Evolutionary conservation across 2,329 filamentous ascomycete species (phyloP).

Genomic region (Fusarium illudens): DNA sequence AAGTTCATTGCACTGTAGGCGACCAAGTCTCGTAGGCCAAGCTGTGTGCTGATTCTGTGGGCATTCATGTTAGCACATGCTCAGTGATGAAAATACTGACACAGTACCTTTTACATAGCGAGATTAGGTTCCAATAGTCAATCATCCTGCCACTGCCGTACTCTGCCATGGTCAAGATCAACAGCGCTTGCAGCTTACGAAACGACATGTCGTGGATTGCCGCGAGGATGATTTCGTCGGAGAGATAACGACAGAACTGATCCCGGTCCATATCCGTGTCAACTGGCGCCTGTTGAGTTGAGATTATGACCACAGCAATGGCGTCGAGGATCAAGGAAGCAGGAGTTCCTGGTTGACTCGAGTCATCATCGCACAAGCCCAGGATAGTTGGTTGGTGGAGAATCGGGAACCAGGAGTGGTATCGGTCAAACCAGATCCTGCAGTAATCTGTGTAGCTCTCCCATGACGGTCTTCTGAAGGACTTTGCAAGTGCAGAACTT

Average conservation of each 20-base stretch:
- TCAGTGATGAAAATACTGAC: too few relatives aligned
- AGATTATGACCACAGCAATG: conserved; percentile 5
- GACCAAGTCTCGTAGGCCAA: conserved; percentile 6
- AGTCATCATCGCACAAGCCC: background rate
- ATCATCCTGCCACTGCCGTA: conserved; percentile 8
- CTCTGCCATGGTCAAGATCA: conserved; percentile 7
- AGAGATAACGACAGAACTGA: background rate
- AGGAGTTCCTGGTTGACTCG: background rate
- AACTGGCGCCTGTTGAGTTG: background rate
- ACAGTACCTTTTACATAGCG: conserved; percentile 11
- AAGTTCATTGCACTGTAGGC: conserved; percentile 14
- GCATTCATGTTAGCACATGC: background rate
- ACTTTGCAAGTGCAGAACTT: too few relatives aligned
- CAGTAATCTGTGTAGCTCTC: background rate
- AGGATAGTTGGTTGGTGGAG: conserved; percentile 13
- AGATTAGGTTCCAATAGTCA: conserved; percentile 12
- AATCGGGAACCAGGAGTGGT: conserved; percentile 14
- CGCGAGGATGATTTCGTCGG: background rate
- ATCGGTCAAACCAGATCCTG: conserved; percentile 12
- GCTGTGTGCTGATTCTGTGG: conserved; percentile 11
- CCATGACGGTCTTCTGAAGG: background rate
- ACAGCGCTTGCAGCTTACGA: conserved; percentile 5
- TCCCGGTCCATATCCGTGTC: background rate
- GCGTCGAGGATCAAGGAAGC: conserved; percentile 5
- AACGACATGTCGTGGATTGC: conserved; percentile 3